Conservation (phyloP, 2,329 filamentous ascomycete species). For the Aspergillus brunneoviolaceus region DNA sequence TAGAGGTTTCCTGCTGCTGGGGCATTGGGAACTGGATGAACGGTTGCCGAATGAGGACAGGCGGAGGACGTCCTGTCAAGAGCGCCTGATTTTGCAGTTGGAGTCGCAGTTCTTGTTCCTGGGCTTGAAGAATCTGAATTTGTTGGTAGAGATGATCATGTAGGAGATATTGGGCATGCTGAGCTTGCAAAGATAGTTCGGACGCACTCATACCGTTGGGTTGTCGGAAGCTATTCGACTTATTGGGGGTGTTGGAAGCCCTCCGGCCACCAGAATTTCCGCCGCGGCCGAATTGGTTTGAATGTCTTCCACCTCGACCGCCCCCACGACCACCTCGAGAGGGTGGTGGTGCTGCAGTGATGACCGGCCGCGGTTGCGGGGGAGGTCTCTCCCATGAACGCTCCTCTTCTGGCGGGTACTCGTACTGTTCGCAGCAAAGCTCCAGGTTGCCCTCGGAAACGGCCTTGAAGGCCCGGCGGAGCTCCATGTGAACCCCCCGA, state of each 20-base stretch:
- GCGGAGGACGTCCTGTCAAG: slow-evolving; percentile 40
- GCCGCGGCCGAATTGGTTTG: slow-evolving; percentile 49
- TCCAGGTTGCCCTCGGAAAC: slow-evolving; percentile 75
- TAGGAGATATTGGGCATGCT: slow-evolving; percentile 49
- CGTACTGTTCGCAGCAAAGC: slow-evolving; percentile 82
- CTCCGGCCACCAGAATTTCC: slow-evolving; percentile 51
- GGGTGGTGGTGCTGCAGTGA: slow-evolving; percentile 44
- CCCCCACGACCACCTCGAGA: slow-evolving; percentile 50
- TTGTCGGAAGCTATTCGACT: slow-evolving; percentile 40
- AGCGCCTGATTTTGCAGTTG: slow-evolving; percentile 49
- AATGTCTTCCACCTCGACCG: slow-evolving; percentile 51
- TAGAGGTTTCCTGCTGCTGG: slow-evolving; percentile 34
- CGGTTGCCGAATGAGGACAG: slow-evolving; percentile 43
- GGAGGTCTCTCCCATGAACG: slow-evolving; percentile 56
- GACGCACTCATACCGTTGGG: slow-evolving; percentile 37
- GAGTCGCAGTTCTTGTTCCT: slow-evolving; percentile 51
- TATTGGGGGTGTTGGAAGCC: slow-evolving; percentile 57
- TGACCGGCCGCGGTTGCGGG: slow-evolving; percentile 56
- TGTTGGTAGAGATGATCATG: slow-evolving; percentile 52
- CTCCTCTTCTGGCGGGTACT: slow-evolving; percentile 80
- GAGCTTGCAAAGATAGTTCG: slow-evolving; percentile 44
- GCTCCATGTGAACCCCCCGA: slow-evolving; percentile 82
- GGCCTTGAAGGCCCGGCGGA: slow-evolving; percentile 82
- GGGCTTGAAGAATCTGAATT: slow-evolving; percentile 51
- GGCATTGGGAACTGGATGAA: slow-evolving; percentile 43